phyloP scores from a whole-genome alignment of 305 asterid genomes.

The Fraxinus angustifolia region DNA sequence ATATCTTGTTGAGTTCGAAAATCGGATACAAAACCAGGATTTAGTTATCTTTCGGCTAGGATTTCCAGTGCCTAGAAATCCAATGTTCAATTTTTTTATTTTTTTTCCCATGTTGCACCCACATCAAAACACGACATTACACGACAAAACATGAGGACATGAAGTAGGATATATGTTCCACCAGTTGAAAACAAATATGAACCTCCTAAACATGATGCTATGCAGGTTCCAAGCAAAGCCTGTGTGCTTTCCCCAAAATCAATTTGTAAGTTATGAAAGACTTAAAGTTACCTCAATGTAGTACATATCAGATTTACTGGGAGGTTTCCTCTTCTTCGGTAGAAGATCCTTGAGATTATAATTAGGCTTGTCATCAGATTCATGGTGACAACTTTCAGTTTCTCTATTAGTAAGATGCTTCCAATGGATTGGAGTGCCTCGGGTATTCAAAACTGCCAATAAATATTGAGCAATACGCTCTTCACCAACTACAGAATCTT shows the following conservation, averaged over 20 bases:
- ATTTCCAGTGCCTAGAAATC: background rate
- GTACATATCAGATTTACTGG: constrained; percentile 44
- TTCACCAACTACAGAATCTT: constrained; percentile 94
- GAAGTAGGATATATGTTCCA: background rate
- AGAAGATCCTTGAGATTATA: constrained; percentile 51
- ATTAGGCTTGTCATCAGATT: constrained; percentile 42
- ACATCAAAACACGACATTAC: background rate
- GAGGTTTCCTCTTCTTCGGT: constrained; percentile 41
- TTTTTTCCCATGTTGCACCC: background rate
- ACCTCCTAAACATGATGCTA: background rate
- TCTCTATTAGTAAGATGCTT: constrained; percentile 38
- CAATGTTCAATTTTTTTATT: background rate
- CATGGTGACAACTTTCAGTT: constrained; percentile 28
- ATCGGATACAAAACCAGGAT: background rate
- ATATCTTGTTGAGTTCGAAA: background rate
- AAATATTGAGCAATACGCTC: constrained; percentile 84
- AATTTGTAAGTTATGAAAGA: background rate
- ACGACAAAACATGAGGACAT: background rate
- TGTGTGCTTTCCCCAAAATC: background rate
- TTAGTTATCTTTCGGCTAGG: background rate
- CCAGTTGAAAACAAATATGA: background rate
- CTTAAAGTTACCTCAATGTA: constrained; percentile 57
- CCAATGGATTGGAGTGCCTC: constrained; percentile 97
- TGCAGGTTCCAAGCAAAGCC: background rate
- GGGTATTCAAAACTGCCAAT: constrained; percentile 72